Conservation (phyloP, 2,329 filamentous ascomycete species). For the Cytospora leucostoma region DNA sequence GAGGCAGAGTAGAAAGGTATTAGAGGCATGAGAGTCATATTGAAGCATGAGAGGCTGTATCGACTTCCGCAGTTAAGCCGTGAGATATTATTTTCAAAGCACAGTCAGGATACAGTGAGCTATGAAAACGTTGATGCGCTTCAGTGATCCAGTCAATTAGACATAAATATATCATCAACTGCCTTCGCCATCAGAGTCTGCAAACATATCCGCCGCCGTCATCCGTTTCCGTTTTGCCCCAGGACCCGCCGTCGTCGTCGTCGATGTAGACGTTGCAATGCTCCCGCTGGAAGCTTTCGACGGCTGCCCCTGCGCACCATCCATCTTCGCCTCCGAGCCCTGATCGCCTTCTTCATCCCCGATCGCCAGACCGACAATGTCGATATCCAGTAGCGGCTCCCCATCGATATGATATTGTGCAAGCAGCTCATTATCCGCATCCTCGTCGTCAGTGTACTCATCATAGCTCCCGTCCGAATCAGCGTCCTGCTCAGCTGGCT, state of each 20-base stretch:
- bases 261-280: conserved; percentile 33
- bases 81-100: too few species aligned
- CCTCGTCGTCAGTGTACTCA: conserved; percentile 46
- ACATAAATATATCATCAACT: conserved; percentile 25
- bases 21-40: too few species aligned
- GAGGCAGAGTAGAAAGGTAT: too few species aligned
- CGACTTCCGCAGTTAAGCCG: too few species aligned
- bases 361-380: conserved; percentile 48
- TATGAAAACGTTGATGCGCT: not conserved
- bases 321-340: conserved; percentile 28
- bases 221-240: conserved; percentile 58
- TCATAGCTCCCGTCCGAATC: conserved; percentile 35
- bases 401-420: conserved; percentile 48
- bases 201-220: conserved; percentile 85
- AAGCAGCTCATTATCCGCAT: conserved; percentile 51
- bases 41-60: too few species aligned
- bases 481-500: conserved; percentile 26
- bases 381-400: conserved; percentile 49
- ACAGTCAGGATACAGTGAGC: too few species aligned
- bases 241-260: conserved; percentile 31
- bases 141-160: not conserved
- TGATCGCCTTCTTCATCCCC: conserved; percentile 33
- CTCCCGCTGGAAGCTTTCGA: conserved; percentile 31
- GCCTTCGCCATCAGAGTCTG: conserved; percentile 61
- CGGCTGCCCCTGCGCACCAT: conserved; percentile 28